Base-by-base conservation (phyloP, 768 basidiomycete genomes). In the Agrocybe pediades region DNA sequence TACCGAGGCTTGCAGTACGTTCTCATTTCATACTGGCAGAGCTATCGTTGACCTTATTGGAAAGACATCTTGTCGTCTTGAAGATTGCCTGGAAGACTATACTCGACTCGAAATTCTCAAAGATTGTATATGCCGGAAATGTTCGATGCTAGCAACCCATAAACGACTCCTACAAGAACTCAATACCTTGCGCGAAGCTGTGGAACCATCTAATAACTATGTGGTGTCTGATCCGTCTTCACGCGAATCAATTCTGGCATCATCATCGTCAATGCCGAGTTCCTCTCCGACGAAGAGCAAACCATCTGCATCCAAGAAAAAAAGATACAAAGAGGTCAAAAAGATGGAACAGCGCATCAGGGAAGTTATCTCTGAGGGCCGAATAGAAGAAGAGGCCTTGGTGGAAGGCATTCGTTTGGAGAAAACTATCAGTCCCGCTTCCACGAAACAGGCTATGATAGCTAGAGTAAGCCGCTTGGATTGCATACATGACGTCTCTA, bases 111-210 rank as follows among this genome's bases (percentile, higher is more conserved):
- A 99, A 66, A 71, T 90, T 29, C 78, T 99, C 42, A 83, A 82
- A n/a, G 95, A 95, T 64, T 96, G 94, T 62, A 85, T 93, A 23
- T 99, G 97, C 70, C 86, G 95, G 19, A 87, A 88, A 56, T 99
- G 97, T 65, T 92, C 94, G 1, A 74, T 98, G 55, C 73, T 85
- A 5, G 86, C 88, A 16, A 98, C 97, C 0, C 82, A 84, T 59
- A 73, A 73, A 44, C 77, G 85, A 43, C 76, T 95, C 50, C 68
- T 74, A 36, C 70, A 80, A 8, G 93, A 95, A 50, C 74, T 84
- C 4, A 79, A 84, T 29, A 71, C 77, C 19, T 72, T 94, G 9
- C 77, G 81, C 36, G 72, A 76, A 52, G 69, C 75, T 30, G 68
- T 71, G 8, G 67, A 65, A 30, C 63, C 68, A 9, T 42, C 49